These are phyloP conservation scores for Boletus rufocinnamomeus DNA, from an alignment of 768 basidiomycete species.

Conservation along the genomic window DNA sequence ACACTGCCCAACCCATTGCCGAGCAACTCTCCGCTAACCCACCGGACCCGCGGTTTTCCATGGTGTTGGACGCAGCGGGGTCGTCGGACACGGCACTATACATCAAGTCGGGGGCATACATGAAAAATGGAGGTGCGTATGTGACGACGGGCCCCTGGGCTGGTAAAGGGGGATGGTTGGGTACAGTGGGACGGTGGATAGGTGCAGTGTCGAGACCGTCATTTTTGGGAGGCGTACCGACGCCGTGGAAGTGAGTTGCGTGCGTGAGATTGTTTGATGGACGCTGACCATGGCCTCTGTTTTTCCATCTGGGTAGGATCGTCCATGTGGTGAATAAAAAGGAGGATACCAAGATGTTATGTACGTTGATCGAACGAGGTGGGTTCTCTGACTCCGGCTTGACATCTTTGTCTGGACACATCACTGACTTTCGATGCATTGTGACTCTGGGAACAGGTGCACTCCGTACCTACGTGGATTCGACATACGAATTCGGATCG, in stretches of 20 bases:
- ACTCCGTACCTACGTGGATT: conserved; percentile 58
- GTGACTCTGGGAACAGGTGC: conserved; percentile 7
- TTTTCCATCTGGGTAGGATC: conserved; percentile 34
- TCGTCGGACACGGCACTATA: conserved; percentile 41
- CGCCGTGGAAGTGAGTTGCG: conserved; percentile 36
- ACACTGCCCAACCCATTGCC: conserved; percentile 52
- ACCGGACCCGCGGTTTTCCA: conserved; percentile 53
- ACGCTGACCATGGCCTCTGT: too few species aligned
- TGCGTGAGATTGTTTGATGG: too few species aligned
- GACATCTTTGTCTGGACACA: conserved; percentile 1
- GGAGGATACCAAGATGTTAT: conserved; percentile 40
- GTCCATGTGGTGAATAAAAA: conserved; percentile 35
- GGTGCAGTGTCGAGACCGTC: conserved; percentile 35
- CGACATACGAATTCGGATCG: conserved; percentile 57
- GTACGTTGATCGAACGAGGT: conserved; percentile 47
- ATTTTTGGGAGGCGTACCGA: conserved; percentile 55
- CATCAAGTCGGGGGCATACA: conserved; percentile 49
- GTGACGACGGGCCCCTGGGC: conserved; percentile 54
- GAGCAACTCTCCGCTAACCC: conserved; percentile 46
- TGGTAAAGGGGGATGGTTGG: conserved; percentile 21
- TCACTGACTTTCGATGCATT: too few species aligned
- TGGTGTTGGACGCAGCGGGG: conserved; percentile 62
- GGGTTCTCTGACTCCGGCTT: background rate
- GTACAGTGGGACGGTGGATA: conserved; percentile 1
- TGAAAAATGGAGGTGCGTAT: conserved; percentile 52